A percentile compares a stretch with the other conserved stretches of the same genome.
phyloP scores from a whole-genome alignment of 2,329 filamentous ascomycete species.

The Stagonosporopsis vannaccii region DNA sequence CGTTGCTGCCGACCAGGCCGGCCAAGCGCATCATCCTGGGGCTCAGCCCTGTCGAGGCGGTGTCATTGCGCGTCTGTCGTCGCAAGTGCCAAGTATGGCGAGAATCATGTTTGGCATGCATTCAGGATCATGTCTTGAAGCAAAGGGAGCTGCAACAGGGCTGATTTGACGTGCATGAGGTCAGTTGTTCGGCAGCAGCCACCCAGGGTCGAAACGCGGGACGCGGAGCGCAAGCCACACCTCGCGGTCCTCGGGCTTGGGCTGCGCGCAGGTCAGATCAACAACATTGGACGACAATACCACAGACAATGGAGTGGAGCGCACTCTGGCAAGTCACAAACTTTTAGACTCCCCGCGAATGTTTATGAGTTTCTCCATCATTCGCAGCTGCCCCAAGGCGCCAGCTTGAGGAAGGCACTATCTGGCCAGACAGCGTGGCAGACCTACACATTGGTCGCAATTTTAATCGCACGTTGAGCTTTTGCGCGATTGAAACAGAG shows the following conservation, averaged over 20 bases:
- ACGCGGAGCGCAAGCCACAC: constrained; percentile 21
- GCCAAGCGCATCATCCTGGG: constrained; percentile 32
- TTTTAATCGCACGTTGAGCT: constrained; percentile 2
- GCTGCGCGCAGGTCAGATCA: neutral
- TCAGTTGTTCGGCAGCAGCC: constrained; percentile 17
- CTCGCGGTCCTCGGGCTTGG: constrained; percentile 6
- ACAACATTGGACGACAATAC: constrained; percentile 2
- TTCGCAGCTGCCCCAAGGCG: constrained; percentile 22
- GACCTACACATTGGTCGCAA: constrained; percentile 14
- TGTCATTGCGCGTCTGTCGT: constrained; percentile 42
- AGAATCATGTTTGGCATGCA: constrained; percentile 8
- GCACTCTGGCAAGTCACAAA: neutral
- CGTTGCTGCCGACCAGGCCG: constrained; percentile 32
- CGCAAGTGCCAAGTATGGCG: constrained; percentile 28
- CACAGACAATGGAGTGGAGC: neutral
- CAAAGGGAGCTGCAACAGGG: neutral
- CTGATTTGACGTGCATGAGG: constrained; percentile 9
- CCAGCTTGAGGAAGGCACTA: constrained; percentile 22
- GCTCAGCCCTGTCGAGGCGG: constrained; percentile 41
- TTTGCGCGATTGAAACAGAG: neutral
- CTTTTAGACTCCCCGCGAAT: neutral
- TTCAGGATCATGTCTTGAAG: constrained; percentile 11
- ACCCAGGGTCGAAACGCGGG: constrained; percentile 9
- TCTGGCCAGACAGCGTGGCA: constrained; percentile 23
- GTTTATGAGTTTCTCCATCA: constrained; percentile 15